Evolutionary conservation across 306 rosid species (phyloP).

Genomic region (Begonia masoniana): DNA sequence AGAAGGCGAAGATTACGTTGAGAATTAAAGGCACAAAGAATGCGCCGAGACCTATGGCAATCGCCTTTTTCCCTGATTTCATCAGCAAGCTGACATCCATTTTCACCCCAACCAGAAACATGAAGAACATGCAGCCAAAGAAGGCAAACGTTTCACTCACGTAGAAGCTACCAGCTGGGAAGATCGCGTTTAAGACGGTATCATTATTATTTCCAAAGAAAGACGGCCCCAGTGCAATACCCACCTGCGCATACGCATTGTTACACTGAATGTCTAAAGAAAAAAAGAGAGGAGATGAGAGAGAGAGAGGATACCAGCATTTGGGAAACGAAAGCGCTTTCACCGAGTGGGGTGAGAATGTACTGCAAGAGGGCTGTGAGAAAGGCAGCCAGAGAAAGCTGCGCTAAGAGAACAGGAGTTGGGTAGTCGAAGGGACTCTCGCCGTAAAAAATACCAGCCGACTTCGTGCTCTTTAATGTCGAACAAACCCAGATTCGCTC

Average conservation of each 20-base stretch:
- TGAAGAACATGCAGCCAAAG: conserved; percentile 29
- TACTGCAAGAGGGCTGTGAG: conserved; percentile 13
- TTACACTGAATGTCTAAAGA: neutral
- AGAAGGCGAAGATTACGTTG: neutral
- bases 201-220: conserved; percentile 13
- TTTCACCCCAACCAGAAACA: conserved; percentile 42
- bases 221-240: conserved; percentile 36
- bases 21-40: conserved; percentile 9
- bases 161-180: conserved; percentile 23
- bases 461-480: neutral
- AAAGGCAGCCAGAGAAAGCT: conserved; percentile 18
- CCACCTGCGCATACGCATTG: conserved; percentile 18
- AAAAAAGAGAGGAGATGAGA: neutral
- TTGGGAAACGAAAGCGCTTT: conserved; percentile 29
- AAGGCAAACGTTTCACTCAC: conserved; percentile 26
- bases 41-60: conserved; percentile 21
- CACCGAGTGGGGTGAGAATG: conserved; percentile 38
- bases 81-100: conserved; percentile 14
- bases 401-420: conserved; percentile 14
- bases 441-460: conserved; percentile 25
- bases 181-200: conserved; percentile 1
- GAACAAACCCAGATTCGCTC: conserved; percentile 25
- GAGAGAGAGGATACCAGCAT: conserved; percentile 26
- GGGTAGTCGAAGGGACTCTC: conserved; percentile 27
- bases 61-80: conserved; percentile 28